Base-by-base conservation (phyloP, 108 stramenopile species). In the Nannochloropsis salina region DNA sequence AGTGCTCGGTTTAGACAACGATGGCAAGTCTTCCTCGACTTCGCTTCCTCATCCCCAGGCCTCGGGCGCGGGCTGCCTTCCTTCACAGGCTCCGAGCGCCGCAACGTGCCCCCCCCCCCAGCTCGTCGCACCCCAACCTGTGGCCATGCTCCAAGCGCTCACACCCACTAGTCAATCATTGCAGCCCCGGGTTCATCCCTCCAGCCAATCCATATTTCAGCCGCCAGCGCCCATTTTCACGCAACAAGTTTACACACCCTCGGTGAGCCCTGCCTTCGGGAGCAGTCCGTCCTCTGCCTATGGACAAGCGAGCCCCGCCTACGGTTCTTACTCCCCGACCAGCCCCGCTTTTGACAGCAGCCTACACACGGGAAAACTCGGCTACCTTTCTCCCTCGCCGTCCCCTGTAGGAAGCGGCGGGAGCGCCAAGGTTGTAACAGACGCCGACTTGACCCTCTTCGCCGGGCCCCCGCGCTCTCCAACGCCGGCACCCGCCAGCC, bases 271-370 rank as follows among this genome's bases (percentile, higher is more conserved):
- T n/a, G 61, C 61, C 15, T 74, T 74, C n/a, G 61, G 61, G 20
- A 74, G 61, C 61, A 74, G 61, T n/a, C 61, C 61, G 15, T 74
- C 61, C n/a, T 74, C 61, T n/a, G 61, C 61, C 3, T 74, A 74
- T n/a, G 61, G 61, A n/a, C 61, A 74, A 74, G 61, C 61, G n/a
- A 74, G 61, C 61, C 61, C 61, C n/a, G 6, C 61, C n/a, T n/a
- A 74, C 15, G 61, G 61, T n/a, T n/a, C 61, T 3, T 74, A 74
- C 61, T 74, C 61, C n/a, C 61, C 61, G 20, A n/a, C 61, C 61
- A 74, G 61, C 8, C 61, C 61, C 2, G 61, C 61, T n/a, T 74
- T 74, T n/a, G 2, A 74, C 61, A 74, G 61, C n/a, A n/a, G 61
- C 20, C 8, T 74, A 6, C 61, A 74, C 61, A 74, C 61, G 20